Base-by-base conservation (phyloP, 768 basidiomycete species). In the Lactifluus subvellereus region DNA sequence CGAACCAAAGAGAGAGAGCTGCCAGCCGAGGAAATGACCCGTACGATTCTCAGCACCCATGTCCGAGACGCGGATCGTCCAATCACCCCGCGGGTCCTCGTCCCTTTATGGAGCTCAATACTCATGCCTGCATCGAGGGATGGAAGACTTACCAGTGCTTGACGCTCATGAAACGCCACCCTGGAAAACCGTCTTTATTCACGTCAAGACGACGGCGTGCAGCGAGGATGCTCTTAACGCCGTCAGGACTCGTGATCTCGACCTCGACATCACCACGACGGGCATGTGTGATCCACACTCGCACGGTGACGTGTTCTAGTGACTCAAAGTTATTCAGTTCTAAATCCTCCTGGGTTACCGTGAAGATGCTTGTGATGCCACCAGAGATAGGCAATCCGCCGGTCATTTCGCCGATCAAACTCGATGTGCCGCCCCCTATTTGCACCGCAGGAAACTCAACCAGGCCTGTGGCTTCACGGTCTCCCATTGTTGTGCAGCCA, bases 111-210 rank as follows among this genome's bases (percentile, higher is more conserved):
- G 45, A 0, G 33, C 62, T 76, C 43, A 74, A 61, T 11, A 64
- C 57, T 40, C 42, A 42, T 58, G 32, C 55, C 20, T 6, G 30
- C 6, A 14, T 40, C 62, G n/a, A 51, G 20, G 53, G 43, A 61
- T 11, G 27, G 67, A 40, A 61, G 43, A 75, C 84, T 73, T 61
- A 95, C 96, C 97, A 99, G 71, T 99, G 97, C 74, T 99, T 99
- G 60, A 98, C 83, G 37, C 85, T 84, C 94, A 98, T 98, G 73
- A 99, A 99, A n/a, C 82, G 87, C 97, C 97, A 99, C 0, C 92
- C 95, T n/a, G 84, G 84, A 72, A 82, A 96, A 9, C 97, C 96
- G 9, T 78, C 80, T 5, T 69, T 72, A 18, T 82, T 86, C 42
- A 72, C 72, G 71, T 99, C 97, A 13, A 78, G 78, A 38, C 77